Percentiles rank a stretch among this genome's conserved stretches.
phyloP scores from a whole-genome alignment of 495 filamentous ascomycete genomes.

The Tuber indicum region DNA sequence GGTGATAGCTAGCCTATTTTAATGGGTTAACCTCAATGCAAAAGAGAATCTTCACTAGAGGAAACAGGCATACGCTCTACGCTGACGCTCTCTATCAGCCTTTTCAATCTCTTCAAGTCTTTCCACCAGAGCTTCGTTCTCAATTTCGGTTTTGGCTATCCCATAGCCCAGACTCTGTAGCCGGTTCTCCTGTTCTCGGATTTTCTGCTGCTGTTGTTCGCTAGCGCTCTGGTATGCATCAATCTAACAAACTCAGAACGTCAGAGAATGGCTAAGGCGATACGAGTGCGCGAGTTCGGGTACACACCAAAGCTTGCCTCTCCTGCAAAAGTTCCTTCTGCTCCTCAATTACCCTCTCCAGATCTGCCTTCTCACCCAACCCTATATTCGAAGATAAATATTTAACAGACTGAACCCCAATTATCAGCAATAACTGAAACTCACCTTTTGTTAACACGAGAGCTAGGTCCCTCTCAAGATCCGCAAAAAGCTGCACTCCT shows the following conservation, averaged over 20 bases:
- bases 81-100: constrained; percentile 8
- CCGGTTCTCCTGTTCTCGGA: constrained; percentile 26
- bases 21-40: constrained; percentile 10
- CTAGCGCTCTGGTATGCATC: constrained; percentile 7
- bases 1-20: constrained; percentile 14
- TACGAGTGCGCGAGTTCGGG: neutral
- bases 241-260: constrained; percentile 1
- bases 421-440: neutral
- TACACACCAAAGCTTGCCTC: constrained; percentile 6
- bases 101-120: neutral
- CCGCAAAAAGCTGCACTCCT: constrained; percentile 27
- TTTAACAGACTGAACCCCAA: neutral
- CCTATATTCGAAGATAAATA: constrained; percentile 14
- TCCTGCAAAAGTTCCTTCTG: constrained; percentile 26
- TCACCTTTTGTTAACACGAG: constrained; percentile 19
- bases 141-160: constrained; percentile 18
- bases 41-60: neutral
- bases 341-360: constrained; percentile 14
- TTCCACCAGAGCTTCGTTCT: constrained; percentile 16
- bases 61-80: constrained; percentile 15
- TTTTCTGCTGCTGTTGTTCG: constrained; percentile 21
- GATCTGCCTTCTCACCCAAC: constrained; percentile 18
- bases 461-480: constrained; percentile 25
- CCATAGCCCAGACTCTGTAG: constrained; percentile 16
- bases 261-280: neutral